These are phyloP conservation scores for Pichia sp. DNA, from an alignment of 1,139 yeast genomes.

Conservation along the genomic window DNA sequence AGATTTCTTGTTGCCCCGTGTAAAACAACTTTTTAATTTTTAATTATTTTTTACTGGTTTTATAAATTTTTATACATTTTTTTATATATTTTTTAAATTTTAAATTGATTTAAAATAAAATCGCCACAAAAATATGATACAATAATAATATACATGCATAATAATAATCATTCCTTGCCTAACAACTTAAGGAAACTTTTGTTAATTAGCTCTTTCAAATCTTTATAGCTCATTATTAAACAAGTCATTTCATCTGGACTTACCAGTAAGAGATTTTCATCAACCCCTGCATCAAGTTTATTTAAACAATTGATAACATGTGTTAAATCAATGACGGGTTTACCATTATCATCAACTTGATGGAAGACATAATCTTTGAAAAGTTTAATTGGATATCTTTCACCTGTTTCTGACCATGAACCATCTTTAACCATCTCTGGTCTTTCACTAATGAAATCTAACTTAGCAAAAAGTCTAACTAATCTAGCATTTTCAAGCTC, in stretches of 20 bases:
- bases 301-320: slow-evolving; percentile 75
- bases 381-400: slow-evolving; percentile 64
- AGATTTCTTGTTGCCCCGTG: slow-evolving; percentile 1
- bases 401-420: slow-evolving; percentile 72
- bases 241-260: slow-evolving; percentile 81
- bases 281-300: slow-evolving; percentile 88
- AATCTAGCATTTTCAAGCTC: slow-evolving; percentile 88
- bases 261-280: slow-evolving; percentile 72
- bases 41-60: slow-evolving; percentile 5
- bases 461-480: slow-evolving; percentile 73
- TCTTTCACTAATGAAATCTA: slow-evolving; percentile 72
- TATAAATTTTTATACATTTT: slow-evolving; percentile 2
- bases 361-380: slow-evolving; percentile 85
- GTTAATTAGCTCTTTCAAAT: slow-evolving; percentile 68
- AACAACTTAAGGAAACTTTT: slow-evolving; percentile 59
- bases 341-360: slow-evolving; percentile 71
- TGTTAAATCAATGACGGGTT: slow-evolving; percentile 74
- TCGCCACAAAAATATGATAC: background rate
- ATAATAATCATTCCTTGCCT: slow-evolving; percentile 9
- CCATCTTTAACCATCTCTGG: slow-evolving; percentile 57
- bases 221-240: slow-evolving; percentile 74
- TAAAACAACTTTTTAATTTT: no score
- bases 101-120: background rate
- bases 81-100: background rate
- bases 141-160: slow-evolving; percentile 6